Conservation (phyloP, 164 flowering plant species). For the Magnolia kwangsiensis region DNA sequence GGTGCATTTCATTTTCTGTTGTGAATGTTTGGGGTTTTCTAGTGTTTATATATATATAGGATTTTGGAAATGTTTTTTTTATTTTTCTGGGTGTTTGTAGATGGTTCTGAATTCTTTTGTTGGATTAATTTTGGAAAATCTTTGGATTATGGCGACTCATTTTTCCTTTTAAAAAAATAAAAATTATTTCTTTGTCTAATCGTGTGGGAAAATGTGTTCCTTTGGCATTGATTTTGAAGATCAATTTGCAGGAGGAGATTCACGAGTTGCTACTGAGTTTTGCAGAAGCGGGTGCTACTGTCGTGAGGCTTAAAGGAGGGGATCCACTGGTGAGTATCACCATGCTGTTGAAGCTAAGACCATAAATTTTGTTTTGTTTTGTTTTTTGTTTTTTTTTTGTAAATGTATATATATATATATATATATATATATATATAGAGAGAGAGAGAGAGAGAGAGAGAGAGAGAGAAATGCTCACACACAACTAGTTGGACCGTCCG, state of each 20-base stretch:
- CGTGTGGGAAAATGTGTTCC: not conserved
- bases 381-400: too few relatives aligned
- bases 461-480: too few relatives aligned
- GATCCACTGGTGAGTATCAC: slow-evolving; percentile 84
- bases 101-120: not conserved
- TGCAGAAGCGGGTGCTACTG: slow-evolving; percentile 87
- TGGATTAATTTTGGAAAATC: not conserved
- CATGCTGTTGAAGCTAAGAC: not conserved
- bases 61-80: too few relatives aligned
- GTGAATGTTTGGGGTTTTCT: not conserved
- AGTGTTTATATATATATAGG: too few relatives aligned
- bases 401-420: too few relatives aligned
- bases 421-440: too few relatives aligned
- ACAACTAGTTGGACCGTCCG: too few relatives aligned
- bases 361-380: too few relatives aligned
- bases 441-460: too few relatives aligned
- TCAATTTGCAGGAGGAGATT: slow-evolving; percentile 68
- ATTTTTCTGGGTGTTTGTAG: too few relatives aligned
- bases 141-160: not conserved
- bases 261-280: slow-evolving; percentile 85
- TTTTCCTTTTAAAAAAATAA: not conserved
- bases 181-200: not conserved
- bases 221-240: not conserved
- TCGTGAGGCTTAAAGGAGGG: slow-evolving; percentile 92
- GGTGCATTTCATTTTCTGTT: not conserved